Conservation (phyloP, 2,329 filamentous ascomycete genomes). For the Penicillium expansum region DNA sequence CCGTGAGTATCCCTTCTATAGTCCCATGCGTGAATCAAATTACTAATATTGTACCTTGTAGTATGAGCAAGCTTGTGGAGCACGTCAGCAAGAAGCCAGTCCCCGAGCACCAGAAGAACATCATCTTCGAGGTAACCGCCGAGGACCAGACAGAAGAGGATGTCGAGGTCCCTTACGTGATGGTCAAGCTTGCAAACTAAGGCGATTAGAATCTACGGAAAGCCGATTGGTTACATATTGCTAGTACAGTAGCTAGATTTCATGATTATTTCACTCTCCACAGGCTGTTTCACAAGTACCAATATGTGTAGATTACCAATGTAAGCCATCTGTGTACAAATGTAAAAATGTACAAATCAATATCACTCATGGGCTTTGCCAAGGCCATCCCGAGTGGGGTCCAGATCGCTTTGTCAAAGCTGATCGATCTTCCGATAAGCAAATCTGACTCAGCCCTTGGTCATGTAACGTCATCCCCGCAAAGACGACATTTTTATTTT, state of each 20-base stretch:
- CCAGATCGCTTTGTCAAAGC: constrained; percentile 27
- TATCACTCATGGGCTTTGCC: background rate
- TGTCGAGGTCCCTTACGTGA: constrained; percentile 95
- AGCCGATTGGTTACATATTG: background rate
- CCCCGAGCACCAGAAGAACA: constrained; percentile 85
- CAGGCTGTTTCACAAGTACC: background rate
- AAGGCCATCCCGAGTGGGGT: background rate
- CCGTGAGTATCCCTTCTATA: constrained; percentile 50
- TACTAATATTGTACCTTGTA: constrained; percentile 43
- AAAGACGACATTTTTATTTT: constrained; percentile 10
- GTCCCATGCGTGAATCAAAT: background rate
- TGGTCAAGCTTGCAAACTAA: constrained; percentile 66
- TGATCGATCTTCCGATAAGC: constrained; percentile 24
- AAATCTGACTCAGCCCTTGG: constrained; percentile 24
- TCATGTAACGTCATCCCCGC: constrained; percentile 18
- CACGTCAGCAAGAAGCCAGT: constrained; percentile 88
- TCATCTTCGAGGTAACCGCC: constrained; percentile 93
- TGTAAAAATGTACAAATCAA: background rate
- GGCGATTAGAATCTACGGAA: constrained; percentile 1
- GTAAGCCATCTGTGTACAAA: constrained; percentile 2
- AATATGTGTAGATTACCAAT: constrained; percentile 9
- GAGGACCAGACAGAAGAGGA: constrained; percentile 89
- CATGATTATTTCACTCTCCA: constrained; percentile 8
- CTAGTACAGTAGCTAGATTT: constrained; percentile 8
- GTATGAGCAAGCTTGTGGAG: constrained; percentile 84